Evolutionary conservation across 2,329 filamentous ascomycete species (phyloP).

Genomic region (Stenocarpella maydis): DNA sequence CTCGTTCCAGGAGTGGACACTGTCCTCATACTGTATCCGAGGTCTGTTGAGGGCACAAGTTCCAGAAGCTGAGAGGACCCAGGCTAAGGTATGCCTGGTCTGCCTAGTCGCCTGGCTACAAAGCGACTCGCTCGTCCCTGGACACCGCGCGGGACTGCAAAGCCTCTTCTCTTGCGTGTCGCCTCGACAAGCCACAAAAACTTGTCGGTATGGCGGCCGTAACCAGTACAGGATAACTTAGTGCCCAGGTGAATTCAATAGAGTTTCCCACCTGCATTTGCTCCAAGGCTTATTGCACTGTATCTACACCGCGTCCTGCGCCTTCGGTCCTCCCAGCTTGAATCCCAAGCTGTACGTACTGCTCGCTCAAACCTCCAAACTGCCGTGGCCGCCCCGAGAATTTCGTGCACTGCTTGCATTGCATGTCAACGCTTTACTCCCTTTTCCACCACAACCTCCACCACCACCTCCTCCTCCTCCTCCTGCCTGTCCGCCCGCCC

Average conservation of each 20-base stretch:
- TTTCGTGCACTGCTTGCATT: background rate
- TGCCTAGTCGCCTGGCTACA: no score
- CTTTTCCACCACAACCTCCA: background rate
- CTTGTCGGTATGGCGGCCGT: background rate
- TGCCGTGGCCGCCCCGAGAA: conserved; percentile 9
- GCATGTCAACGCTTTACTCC: background rate
- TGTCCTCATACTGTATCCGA: conserved; percentile 7
- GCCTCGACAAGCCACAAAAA: conserved; percentile 17
- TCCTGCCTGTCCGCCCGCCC: background rate
- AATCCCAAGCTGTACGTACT: background rate
- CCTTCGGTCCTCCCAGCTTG: conserved; percentile 3
- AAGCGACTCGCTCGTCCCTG: no score
- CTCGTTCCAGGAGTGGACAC: background rate
- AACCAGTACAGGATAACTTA: background rate
- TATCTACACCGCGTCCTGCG: conserved; percentile 10
- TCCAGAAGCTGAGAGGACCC: conserved; percentile 9
- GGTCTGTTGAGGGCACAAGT: conserved; percentile 1
- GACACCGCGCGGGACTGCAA: no score
- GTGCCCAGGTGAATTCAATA: no score
- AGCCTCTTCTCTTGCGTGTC: background rate
- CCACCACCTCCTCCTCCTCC: background rate
- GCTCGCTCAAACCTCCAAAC: conserved; percentile 14
- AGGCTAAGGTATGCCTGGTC: background rate
- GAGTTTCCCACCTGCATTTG: conserved; percentile 25
- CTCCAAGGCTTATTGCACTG: conserved; percentile 16